Evolutionary conservation across 371 early-diverging fungal species (phyloP).

Genomic region (Mucor racemosus): DNA sequence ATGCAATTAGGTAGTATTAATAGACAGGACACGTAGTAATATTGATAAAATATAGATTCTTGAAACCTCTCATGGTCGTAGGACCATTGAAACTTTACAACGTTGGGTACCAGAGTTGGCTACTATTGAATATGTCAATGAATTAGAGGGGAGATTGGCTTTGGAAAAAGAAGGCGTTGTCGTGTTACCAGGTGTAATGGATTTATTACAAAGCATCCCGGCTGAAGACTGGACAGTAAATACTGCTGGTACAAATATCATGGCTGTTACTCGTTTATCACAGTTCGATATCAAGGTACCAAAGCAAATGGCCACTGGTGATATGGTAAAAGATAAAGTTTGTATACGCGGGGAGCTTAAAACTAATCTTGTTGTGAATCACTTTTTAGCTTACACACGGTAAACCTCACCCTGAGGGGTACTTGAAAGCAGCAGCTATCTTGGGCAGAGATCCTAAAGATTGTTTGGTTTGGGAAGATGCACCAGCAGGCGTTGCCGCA

Average conservation of each 20-base stretch:
- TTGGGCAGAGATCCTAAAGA: constrained; percentile 51
- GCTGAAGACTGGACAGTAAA: constrained; percentile 38
- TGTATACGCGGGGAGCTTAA: too few relatives aligned
- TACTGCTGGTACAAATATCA: constrained; percentile 40
- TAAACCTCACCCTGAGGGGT: constrained; percentile 74
- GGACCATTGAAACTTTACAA: constrained; percentile 51
- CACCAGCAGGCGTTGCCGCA: constrained; percentile 65
- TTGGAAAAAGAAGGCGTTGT: constrained; percentile 41
- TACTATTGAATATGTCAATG: constrained; percentile 37
- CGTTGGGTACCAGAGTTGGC: constrained; percentile 46
- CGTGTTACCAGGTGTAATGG: constrained; percentile 36
- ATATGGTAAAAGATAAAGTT: constrained; percentile 23
- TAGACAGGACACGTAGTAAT: background rate
- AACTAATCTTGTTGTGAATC: too few relatives aligned
- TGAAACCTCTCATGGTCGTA: constrained; percentile 48
- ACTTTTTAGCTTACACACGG: constrained; percentile 47
- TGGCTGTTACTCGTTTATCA: constrained; percentile 40
- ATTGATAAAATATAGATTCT: constrained; percentile 25
- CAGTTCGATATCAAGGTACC: constrained; percentile 44
- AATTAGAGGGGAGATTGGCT: constrained; percentile 36
- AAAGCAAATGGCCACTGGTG: constrained; percentile 43
- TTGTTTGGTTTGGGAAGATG: constrained; percentile 79
- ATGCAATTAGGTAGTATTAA: background rate
- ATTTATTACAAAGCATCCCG: constrained; percentile 33
- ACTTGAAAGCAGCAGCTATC: constrained; percentile 50